Evolutionary conservation across 371 early-diverging fungal species (phyloP), one percentile per base, ranked within the genome.

Genomic region (Rhizopus microsporus): DNA sequence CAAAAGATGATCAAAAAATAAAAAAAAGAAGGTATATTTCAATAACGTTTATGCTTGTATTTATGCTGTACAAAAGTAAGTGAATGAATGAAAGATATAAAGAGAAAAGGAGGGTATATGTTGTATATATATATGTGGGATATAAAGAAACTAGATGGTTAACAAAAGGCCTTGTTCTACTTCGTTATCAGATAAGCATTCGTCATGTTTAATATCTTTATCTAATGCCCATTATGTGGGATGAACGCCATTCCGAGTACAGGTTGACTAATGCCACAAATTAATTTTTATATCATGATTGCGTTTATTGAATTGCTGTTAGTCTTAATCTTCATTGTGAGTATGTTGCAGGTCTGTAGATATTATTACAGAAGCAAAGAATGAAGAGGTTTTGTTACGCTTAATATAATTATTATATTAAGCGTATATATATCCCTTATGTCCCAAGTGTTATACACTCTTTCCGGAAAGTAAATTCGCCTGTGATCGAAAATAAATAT

Each of bases 1-100:
- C 68, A 74, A 51, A 81, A 81, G 56, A 76, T 79, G 69, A 13
- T 15, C 5, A 49, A 49, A 15, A 13, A 35, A 32, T 10, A 39
- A 8, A 39, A 8, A 39, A 1, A 10, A 8, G 39, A 2, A 47
- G 6, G 0, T 43, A 89, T 88, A 55, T 89, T 90, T 53, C 88
- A 69, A 62, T 97, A 90, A 74, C 96, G 94, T 73, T 94, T 92
- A 71, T 95, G 91, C 55, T 94, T 92, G 65, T 93, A 94, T 87
- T 92, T 93, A 84, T 91, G 87, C 87, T 92, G 91, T 84, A 74
- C 97, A 95, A 85, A 94, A 94, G 67, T 95, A 82, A 88, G 98
- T 97, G 73, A 95, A 77, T 97, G 73, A 95, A 77, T 90, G 98
- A 98, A 54, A 97, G 88, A 71, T 76, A 79, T 85, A 94, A 96